Percentiles rank a stretch among this genome's conserved stretches.
Conservation (phyloP, 2,329 filamentous ascomycete species). For the Camillea tinctor region DNA sequence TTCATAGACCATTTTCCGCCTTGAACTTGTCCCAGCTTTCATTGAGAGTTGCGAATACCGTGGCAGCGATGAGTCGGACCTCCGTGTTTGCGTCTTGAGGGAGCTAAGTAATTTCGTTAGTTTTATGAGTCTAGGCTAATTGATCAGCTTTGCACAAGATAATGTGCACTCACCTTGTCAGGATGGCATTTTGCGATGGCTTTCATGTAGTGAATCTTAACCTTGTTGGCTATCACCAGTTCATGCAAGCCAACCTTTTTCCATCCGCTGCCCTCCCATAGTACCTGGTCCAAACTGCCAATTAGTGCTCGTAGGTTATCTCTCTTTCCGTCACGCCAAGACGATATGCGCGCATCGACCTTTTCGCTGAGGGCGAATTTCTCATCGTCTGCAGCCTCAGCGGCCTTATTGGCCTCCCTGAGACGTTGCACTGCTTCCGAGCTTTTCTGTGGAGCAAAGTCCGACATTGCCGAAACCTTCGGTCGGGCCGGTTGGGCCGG, state of each 20-base stretch:
- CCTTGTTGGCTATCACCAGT: conserved; percentile 86
- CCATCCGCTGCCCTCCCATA: conserved; percentile 93
- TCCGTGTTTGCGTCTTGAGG: conserved; percentile 64
- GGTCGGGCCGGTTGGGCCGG: conserved; percentile 45
- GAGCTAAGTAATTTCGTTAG: conserved; percentile 43
- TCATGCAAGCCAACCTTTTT: conserved; percentile 96
- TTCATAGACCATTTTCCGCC: conserved; percentile 62
- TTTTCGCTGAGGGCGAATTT: conserved; percentile 85
- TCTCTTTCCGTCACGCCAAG: conserved; percentile 88
- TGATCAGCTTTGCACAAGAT: conserved; percentile 8
- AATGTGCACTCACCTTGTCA: conserved; percentile 89
- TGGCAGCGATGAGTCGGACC: conserved; percentile 62
- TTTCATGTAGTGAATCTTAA: conserved; percentile 99
- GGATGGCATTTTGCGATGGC: conserved; percentile 98
- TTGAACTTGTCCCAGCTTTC: conserved; percentile 76
- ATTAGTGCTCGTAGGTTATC: conserved; percentile 89
- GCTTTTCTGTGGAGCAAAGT: conserved; percentile 48
- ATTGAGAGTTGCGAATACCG: conserved; percentile 67
- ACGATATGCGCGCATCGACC: conserved; percentile 74
- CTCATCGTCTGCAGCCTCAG: conserved; percentile 85
- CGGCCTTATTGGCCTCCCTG: conserved; percentile 79
- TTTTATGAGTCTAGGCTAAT: not conserved
- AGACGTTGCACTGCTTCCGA: conserved; percentile 80
- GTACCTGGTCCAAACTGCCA: conserved; percentile 79
- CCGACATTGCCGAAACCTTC: conserved; percentile 37